Evolutionary conservation across 352 stramenopile genomes (phyloP), one percentile per base, ranked within the genome.

Genomic region (Globisporangium echinulatum): DNA sequence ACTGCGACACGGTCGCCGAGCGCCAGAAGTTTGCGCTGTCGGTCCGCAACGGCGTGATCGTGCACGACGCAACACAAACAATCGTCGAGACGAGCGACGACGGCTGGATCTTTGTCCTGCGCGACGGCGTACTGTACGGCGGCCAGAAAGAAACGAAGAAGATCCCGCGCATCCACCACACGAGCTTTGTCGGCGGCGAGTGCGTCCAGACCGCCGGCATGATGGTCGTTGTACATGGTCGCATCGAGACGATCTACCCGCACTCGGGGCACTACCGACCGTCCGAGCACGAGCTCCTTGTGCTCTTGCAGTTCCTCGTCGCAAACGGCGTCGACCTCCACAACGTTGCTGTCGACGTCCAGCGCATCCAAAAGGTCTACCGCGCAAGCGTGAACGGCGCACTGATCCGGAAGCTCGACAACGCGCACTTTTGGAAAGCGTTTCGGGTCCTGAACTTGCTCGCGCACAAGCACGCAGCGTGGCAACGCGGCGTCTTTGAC

Each of bases 201-300:
- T 97, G 93, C 61, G 96, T 98, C 39, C 89, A 98, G 68, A 96
- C 96, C 8, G 96, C 96, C 38, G 96, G 96, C 15, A 98, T 99
- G 75, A 96, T 99, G 70, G 96, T 98, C 52, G 87, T 97, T 63
- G 75, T 78, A 17, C 57, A 97, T 53, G 96, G 96, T 25, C 76
- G 88, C 55, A 89, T 99, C 69, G 87, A 88, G 57, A 85, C 82
- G 74, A 89, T 98, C 64, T 98, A 98, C 81, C 96, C 96, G n/a
- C 96, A 98, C 77, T 98, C 92, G 19, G 96, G 96, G 62, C 96
- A 99, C 70, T 99, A 99, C 66, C 85, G 96, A 43, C 96, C 96
- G 42, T 92, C 87, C 19, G 96, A 99, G 70, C 88, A 95, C 56
- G 91, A 99, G 68, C 79, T 98, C 59, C 82, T 98, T 49, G 82